These are phyloP conservation scores for Cordyceps cateniannulata DNA, from an alignment of 2,329 filamentous ascomycete species.

Conservation along the genomic window DNA sequence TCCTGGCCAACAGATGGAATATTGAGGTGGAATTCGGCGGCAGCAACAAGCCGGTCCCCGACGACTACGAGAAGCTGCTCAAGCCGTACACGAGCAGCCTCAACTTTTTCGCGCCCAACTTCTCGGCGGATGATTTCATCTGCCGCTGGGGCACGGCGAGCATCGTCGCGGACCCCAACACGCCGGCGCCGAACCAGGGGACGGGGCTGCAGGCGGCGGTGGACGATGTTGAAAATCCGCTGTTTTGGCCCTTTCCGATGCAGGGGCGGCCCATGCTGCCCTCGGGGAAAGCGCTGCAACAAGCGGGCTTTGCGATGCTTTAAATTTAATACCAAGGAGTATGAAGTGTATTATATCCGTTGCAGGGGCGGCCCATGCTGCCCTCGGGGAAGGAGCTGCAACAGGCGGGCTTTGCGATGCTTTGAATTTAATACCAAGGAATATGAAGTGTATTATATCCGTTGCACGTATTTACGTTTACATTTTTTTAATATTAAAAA, in stretches of 20 bases:
- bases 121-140: conserved; percentile 41
- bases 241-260: conserved; percentile 57
- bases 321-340: too few relatives aligned
- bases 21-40: conserved; percentile 42
- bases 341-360: too few relatives aligned
- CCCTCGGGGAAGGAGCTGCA: conserved; percentile 40
- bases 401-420: conserved; percentile 44
- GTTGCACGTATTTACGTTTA: too few relatives aligned
- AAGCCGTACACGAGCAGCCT: conserved; percentile 44
- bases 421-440: background rate
- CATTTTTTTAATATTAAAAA: too few relatives aligned
- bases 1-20: conserved; percentile 52
- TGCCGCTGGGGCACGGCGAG: conserved; percentile 36
- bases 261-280: conserved; percentile 50
- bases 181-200: background rate
- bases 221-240: conserved; percentile 42
- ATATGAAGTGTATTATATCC: too few relatives aligned
- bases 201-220: conserved; percentile 22
- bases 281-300: conserved; percentile 37
- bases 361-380: conserved; percentile 51
- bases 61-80: conserved; percentile 36
- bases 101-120: conserved; percentile 50
- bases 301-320: conserved; percentile 43
- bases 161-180: conserved; percentile 7
- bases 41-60: conserved; percentile 21